phyloP scores from a whole-genome alignment of 257 asterid genomes.

The Ocimum tenuiflorum region DNA sequence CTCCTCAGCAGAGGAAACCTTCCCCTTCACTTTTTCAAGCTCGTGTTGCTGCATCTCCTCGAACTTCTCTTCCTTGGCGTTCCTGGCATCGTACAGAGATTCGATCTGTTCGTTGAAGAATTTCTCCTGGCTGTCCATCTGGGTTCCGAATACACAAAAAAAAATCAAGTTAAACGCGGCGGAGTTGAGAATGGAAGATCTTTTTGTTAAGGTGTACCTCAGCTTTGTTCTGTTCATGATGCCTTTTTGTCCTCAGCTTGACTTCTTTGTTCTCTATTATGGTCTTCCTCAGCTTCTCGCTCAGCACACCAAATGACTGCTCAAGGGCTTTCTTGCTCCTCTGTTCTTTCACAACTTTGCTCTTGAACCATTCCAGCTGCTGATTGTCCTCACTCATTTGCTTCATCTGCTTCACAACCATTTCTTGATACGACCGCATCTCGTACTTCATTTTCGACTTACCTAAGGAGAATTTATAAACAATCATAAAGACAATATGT shows the following conservation, averaged over 20 bases:
- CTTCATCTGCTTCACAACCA: constrained; percentile 45
- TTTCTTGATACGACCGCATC: constrained; percentile 44
- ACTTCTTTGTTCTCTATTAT: constrained; percentile 36
- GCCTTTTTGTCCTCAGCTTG: constrained; percentile 38
- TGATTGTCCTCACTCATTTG: constrained; percentile 75
- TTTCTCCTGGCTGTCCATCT: constrained; percentile 71
- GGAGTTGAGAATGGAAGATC: too few relatives aligned
- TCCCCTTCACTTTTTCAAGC: constrained; percentile 34
- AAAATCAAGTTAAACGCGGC: not conserved
- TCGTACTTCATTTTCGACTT: constrained; percentile 58
- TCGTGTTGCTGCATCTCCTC: constrained; percentile 44
- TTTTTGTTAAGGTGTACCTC: constrained; percentile 54
- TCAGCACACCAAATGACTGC: constrained; percentile 26
- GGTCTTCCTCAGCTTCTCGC: constrained; percentile 38
- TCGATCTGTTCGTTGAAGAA: constrained; percentile 41
- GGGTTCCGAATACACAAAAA: constrained; percentile 8
- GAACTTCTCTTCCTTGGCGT: constrained; percentile 44
- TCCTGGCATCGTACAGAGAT: constrained; percentile 37
- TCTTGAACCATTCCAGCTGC: constrained; percentile 39
- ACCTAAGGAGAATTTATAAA: constrained; percentile 33
- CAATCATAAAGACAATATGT: not conserved
- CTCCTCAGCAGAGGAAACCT: constrained; percentile 34
- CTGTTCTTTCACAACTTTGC: constrained; percentile 41
- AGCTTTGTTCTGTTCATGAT: constrained; percentile 51
- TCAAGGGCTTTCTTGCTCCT: constrained; percentile 41